These are phyloP conservation scores for Trichocomaceae sp. DNA, from an alignment of 2,329 filamentous ascomycete genomes.

Conservation along the genomic window DNA sequence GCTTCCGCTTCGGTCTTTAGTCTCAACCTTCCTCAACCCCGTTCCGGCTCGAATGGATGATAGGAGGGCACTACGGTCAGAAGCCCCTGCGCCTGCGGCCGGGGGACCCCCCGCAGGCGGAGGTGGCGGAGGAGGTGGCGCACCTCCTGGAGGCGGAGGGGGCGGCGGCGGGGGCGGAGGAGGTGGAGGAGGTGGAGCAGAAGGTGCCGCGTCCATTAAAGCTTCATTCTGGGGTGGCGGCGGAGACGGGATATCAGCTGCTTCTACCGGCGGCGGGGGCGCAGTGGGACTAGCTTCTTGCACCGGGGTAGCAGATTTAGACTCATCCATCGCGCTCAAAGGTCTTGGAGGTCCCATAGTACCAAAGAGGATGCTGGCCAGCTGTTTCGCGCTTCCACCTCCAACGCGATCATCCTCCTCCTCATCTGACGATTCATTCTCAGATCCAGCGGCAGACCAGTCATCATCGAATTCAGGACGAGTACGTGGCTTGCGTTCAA, in stretches of 20 bases:
- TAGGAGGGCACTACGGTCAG: slow-evolving; percentile 58
- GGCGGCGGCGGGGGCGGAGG: slow-evolving; percentile 39
- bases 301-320: slow-evolving; percentile 44
- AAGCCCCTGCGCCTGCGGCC: slow-evolving; percentile 41
- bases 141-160: slow-evolving; percentile 21
- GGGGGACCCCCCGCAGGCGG: slow-evolving; percentile 38
- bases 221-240: slow-evolving; percentile 24
- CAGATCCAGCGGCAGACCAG: slow-evolving; percentile 75
- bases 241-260: slow-evolving; percentile 23
- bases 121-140: slow-evolving; percentile 23
- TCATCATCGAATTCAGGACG: slow-evolving; percentile 56
- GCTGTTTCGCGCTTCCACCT: slow-evolving; percentile 77
- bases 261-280: slow-evolving; percentile 25
- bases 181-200: slow-evolving; percentile 37
- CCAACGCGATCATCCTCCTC: slow-evolving; percentile 71
- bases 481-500: slow-evolving; percentile 45
- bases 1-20: slow-evolving; percentile 74
- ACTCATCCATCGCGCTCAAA: slow-evolving; percentile 70
- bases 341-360: slow-evolving; percentile 93
- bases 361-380: slow-evolving; percentile 91
- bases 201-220: slow-evolving; percentile 21
- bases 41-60: slow-evolving; percentile 77
- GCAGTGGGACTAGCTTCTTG: slow-evolving; percentile 36
- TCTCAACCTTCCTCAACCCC: slow-evolving; percentile 76
- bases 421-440: slow-evolving; percentile 64